These are phyloP conservation scores for Trichodelitschia bisporula DNA, from an alignment of 495 filamentous ascomycete genomes.

Conservation along the genomic window DNA sequence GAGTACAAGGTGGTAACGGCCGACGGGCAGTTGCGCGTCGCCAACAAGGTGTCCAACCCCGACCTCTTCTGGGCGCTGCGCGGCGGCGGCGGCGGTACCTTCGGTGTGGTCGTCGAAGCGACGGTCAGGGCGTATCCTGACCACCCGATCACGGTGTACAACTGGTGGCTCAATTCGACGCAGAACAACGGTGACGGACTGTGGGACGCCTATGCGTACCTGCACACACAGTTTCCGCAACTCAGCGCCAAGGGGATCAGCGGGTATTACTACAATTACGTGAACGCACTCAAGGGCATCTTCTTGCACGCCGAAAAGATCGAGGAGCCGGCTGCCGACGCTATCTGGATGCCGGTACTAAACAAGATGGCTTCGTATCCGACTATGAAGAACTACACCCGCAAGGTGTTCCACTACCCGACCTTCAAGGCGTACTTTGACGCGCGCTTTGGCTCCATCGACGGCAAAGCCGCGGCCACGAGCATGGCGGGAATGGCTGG, in stretches of 20 bases:
- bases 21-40: background rate
- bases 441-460: background rate
- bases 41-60: background rate
- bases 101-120: slow-evolving; percentile 1
- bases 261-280: background rate
- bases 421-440: background rate
- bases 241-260: background rate
- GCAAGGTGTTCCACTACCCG: background rate
- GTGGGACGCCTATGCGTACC: background rate
- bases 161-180: background rate
- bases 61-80: slow-evolving; percentile 1
- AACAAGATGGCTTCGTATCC: background rate
- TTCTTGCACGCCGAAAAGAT: background rate
- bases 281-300: background rate
- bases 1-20: background rate
- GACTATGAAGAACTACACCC: background rate
- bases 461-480: no score
- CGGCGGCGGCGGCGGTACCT: background rate
- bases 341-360: background rate
- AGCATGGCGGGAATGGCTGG: no score
- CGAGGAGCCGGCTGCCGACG: background rate
- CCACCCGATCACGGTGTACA: background rate
- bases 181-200: background rate
- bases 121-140: slow-evolving; percentile 7
- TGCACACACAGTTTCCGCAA: background rate